Evolutionary conservation across 2,329 filamentous ascomycete genomes (phyloP).

Genomic region (Tolypocladium inflatum): DNA sequence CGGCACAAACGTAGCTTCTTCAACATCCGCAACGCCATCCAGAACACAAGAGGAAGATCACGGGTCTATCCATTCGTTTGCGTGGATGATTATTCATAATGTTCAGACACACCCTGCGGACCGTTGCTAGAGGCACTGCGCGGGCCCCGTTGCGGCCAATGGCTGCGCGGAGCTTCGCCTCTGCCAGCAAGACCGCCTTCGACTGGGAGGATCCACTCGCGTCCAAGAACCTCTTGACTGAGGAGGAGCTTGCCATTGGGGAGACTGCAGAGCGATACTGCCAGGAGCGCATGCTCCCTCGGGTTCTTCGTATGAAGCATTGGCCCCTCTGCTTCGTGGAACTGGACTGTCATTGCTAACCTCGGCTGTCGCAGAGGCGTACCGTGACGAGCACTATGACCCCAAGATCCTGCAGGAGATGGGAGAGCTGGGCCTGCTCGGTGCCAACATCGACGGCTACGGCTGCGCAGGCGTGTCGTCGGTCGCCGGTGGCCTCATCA

Average conservation of each 20-base stretch:
- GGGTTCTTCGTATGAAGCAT: conserved; percentile 64
- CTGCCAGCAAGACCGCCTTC: conserved; percentile 39
- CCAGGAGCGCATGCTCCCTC: conserved; percentile 76
- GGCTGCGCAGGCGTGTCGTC: conserved; percentile 81
- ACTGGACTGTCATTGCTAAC: background rate
- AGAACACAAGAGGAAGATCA: background rate
- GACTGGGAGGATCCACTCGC: conserved; percentile 88
- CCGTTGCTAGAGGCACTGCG: conserved; percentile 12
- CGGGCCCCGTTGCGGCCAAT: conserved; percentile 14
- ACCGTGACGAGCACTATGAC: conserved; percentile 79
- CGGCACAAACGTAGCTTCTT: conserved; percentile 8
- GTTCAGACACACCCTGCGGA: conserved; percentile 21
- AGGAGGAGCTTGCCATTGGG: conserved; percentile 82
- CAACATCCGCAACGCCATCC: conserved; percentile 6
- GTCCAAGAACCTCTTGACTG: conserved; percentile 66
- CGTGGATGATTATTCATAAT: conserved; percentile 9
- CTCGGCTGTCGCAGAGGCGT: conserved; percentile 52
- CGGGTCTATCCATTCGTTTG: background rate
- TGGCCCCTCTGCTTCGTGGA: background rate
- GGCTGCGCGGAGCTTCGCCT: conserved; percentile 24
- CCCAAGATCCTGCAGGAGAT: conserved; percentile 79
- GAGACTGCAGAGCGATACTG: conserved; percentile 92
- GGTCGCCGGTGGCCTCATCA: conserved; percentile 83
- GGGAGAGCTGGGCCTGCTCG: conserved; percentile 83
- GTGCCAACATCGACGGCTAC: conserved; percentile 78